These are phyloP conservation scores for Hortaea werneckii DNA, from an alignment of 2,329 filamentous ascomycete genomes.

Conservation along the genomic window DNA sequence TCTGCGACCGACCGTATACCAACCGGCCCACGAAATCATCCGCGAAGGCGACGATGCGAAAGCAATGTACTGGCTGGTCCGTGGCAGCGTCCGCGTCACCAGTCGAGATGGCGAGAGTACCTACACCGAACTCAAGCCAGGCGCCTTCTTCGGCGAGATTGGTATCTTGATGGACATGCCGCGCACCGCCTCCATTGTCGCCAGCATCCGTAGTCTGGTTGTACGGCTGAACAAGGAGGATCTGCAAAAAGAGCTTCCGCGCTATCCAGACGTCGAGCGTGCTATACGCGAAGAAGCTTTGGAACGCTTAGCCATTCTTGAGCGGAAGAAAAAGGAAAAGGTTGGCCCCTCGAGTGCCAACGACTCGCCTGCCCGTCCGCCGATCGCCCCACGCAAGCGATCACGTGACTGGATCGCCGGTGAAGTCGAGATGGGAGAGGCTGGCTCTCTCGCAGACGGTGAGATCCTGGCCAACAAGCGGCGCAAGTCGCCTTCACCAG, in stretches of 20 bases:
- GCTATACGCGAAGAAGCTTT: slow-evolving; percentile 91
- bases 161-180: slow-evolving; percentile 97
- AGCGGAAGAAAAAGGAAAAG: slow-evolving; percentile 82
- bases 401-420: slow-evolving; percentile 52
- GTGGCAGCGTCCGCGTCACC: slow-evolving; percentile 86
- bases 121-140: slow-evolving; percentile 87
- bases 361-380: slow-evolving; percentile 13
- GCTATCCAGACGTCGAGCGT: slow-evolving; percentile 83
- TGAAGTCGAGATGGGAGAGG: slow-evolving; percentile 55
- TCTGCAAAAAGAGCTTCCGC: slow-evolving; percentile 74
- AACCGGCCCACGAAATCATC: slow-evolving; percentile 82
- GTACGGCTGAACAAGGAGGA: slow-evolving; percentile 94
- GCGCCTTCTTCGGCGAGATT: slow-evolving; percentile 97
- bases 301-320: slow-evolving; percentile 77
- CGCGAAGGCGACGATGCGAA: slow-evolving; percentile 93
- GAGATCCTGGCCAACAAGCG: slow-evolving; percentile 68
- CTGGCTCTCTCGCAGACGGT: slow-evolving; percentile 54
- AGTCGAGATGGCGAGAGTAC: slow-evolving; percentile 94
- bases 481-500: slow-evolving; percentile 84
- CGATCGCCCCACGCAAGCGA: slow-evolving; percentile 37
- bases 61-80: slow-evolving; percentile 98
- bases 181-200: slow-evolving; percentile 87
- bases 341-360: slow-evolving; percentile 32
- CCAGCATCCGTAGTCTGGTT: slow-evolving; percentile 78
- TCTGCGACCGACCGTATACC: slow-evolving; percentile 79